These are phyloP conservation scores for Fennellomyces sp. DNA, from an alignment of 371 early-diverging fungal species.

Conservation along the genomic window DNA sequence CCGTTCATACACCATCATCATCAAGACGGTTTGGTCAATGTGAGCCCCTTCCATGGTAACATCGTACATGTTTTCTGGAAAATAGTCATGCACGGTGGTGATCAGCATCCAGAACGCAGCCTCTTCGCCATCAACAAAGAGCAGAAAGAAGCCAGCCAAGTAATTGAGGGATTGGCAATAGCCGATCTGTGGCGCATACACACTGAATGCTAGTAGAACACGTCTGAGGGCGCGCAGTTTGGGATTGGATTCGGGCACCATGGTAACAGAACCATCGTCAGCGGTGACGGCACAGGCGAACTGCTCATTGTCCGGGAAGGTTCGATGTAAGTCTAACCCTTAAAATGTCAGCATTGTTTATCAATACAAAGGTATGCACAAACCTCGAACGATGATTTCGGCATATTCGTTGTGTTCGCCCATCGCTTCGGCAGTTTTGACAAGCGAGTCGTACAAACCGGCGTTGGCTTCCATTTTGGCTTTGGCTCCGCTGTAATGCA, in stretches of 20 bases:
- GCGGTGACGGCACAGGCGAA: conserved; percentile 56
- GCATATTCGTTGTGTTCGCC: conserved; percentile 61
- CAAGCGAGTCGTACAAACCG: conserved; percentile 58
- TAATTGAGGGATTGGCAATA: conserved; percentile 89
- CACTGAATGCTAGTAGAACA: conserved; percentile 72
- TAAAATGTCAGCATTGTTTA: background rate
- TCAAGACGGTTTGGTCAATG: conserved; percentile 76
- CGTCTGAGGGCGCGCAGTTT: conserved; percentile 68
- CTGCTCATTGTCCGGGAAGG: conserved; percentile 80
- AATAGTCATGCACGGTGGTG: conserved; percentile 69
- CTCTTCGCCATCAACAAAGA: conserved; percentile 78
- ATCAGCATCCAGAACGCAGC: conserved; percentile 84
- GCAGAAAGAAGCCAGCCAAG: conserved; percentile 75
- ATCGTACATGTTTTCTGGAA: conserved; percentile 82
- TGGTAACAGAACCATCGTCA: conserved; percentile 26
- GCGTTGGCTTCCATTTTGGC: conserved; percentile 57
- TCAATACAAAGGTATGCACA: background rate
- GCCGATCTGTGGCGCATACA: conserved; percentile 71
- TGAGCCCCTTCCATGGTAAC: conserved; percentile 78
- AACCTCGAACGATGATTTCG: conserved; percentile 65
- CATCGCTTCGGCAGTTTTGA: conserved; percentile 52
- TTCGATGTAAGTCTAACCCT: conserved; percentile 75
- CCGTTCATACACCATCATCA: conserved; percentile 62
- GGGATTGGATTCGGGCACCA: conserved; percentile 52
- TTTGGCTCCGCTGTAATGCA: conserved; percentile 80